Conservation (phyloP, 2,329 filamentous ascomycete genomes). For the Nigrograna mackinnonii region DNA sequence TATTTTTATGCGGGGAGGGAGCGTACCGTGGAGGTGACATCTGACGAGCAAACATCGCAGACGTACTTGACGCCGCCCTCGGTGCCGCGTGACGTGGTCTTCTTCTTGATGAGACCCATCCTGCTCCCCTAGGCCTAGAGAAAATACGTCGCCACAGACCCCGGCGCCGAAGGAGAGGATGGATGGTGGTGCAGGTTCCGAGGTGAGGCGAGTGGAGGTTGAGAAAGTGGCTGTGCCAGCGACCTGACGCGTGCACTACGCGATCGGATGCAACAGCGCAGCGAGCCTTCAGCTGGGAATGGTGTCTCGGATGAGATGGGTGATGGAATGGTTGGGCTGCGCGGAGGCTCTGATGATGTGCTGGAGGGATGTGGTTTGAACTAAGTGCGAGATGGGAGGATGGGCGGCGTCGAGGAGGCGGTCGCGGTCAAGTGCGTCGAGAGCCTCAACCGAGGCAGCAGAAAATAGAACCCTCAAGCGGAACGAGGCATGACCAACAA, state of each 20-base stretch:
- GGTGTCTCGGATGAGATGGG: background rate
- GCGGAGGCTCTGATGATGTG: background rate
- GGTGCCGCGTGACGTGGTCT: conserved; percentile 81
- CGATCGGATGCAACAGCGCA: background rate
- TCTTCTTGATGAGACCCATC: conserved; percentile 98
- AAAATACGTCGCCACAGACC: conserved; percentile 6
- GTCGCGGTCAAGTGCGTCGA: no score
- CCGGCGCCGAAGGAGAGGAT: background rate
- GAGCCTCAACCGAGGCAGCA: no score
- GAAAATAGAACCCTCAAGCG: no score
- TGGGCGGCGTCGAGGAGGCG: no score
- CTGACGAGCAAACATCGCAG: conserved; percentile 94
- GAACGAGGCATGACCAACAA: no score
- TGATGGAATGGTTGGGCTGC: background rate
- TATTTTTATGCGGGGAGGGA: conserved; percentile 1
- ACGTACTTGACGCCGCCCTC: conserved; percentile 85
- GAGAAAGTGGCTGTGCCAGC: conserved; percentile 26
- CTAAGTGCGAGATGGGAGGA: no score
- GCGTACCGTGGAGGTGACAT: conserved; percentile 94
- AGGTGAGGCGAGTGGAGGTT: conserved; percentile 9
- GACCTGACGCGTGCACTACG: background rate
- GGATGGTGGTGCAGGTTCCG: background rate
- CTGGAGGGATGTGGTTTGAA: no score
- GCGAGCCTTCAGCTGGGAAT: conserved; percentile 1
- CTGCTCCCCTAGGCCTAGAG: no score